Evolutionary conservation across 768 basidiomycete species (phyloP).

Genomic region (Russula vinacea): DNA sequence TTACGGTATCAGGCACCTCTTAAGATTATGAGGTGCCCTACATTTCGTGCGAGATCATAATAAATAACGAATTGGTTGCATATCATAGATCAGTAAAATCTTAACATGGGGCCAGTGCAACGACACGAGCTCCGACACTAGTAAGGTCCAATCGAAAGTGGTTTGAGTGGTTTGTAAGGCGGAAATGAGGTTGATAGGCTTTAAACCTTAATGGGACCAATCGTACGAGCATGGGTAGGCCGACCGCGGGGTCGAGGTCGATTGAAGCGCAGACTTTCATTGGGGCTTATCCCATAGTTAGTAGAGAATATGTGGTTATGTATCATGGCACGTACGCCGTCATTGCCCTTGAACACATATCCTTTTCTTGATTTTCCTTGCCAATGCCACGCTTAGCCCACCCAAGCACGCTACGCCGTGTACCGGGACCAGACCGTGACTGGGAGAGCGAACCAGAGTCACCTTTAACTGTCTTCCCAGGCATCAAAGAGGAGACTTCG

Average conservation of each 20-base stretch:
- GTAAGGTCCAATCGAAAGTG: background rate
- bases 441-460: constrained; percentile 38
- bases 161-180: background rate
- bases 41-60: background rate
- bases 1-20: background rate
- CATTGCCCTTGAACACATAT: constrained; percentile 42
- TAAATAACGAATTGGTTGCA: background rate
- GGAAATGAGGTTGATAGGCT: background rate
- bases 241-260: constrained; percentile 48
- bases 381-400: constrained; percentile 61
- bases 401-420: constrained; percentile 56
- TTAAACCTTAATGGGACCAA: constrained; percentile 10
- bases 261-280: constrained; percentile 44
- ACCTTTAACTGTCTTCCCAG: constrained; percentile 38
- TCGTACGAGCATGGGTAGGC: constrained; percentile 37
- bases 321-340: constrained; percentile 50
- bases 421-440: constrained; percentile 53
- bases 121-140: background rate
- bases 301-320: background rate
- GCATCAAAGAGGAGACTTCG: constrained; percentile 40
- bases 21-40: background rate
- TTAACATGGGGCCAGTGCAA: constrained; percentile 3
- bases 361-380: constrained; percentile 49
- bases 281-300: constrained; percentile 35
- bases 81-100: constrained; percentile 9